These are phyloP conservation scores for Ballota nigra DNA, from an alignment of 257 asterid genomes.

Conservation along the genomic window DNA sequence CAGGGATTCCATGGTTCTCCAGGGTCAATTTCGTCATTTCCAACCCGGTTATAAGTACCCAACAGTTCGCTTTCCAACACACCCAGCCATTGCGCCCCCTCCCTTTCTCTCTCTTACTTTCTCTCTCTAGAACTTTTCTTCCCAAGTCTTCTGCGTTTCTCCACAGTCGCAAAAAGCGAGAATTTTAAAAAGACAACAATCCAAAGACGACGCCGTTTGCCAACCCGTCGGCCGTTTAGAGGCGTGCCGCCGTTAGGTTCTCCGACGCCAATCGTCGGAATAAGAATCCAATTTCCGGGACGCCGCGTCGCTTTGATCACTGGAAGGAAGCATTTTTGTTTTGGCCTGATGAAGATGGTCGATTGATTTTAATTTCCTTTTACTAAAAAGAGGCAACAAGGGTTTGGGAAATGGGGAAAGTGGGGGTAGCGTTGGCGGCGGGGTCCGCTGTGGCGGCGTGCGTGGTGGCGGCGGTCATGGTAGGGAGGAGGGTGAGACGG, in stretches of 20 bases:
- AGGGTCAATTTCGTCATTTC: slow-evolving; percentile 47
- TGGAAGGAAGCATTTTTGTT: not conserved
- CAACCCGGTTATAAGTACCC: slow-evolving; percentile 28
- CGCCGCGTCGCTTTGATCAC: slow-evolving; percentile 24
- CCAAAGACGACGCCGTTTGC: slow-evolving; percentile 28
- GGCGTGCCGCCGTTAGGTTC: not conserved
- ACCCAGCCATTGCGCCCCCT: slow-evolving; percentile 25
- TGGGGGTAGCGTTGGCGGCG: slow-evolving; percentile 56
- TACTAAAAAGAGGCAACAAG: not conserved
- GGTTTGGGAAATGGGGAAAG: slow-evolving; percentile 46
- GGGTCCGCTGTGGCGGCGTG: slow-evolving; percentile 79
- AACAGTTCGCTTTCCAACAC: slow-evolving; percentile 51
- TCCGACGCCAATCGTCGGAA: not conserved
- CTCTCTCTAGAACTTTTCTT: slow-evolving; percentile 26
- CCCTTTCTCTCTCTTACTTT: slow-evolving; percentile 29
- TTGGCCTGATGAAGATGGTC: slow-evolving; percentile 22
- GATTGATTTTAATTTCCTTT: slow-evolving; percentile 37
- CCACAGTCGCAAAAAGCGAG: slow-evolving; percentile 29
- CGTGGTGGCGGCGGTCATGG: slow-evolving; percentile 65
- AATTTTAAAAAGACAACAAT: not conserved
- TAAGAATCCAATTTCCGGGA: not conserved
- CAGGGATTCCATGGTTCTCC: slow-evolving; percentile 36
- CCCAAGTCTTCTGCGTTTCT: slow-evolving; percentile 41
- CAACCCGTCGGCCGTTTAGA: not conserved
- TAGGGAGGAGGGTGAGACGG: slow-evolving; percentile 53